These are phyloP conservation scores for Canariomyces notabilis DNA, from an alignment of 2,329 filamentous ascomycete genomes.

Conservation along the genomic window DNA sequence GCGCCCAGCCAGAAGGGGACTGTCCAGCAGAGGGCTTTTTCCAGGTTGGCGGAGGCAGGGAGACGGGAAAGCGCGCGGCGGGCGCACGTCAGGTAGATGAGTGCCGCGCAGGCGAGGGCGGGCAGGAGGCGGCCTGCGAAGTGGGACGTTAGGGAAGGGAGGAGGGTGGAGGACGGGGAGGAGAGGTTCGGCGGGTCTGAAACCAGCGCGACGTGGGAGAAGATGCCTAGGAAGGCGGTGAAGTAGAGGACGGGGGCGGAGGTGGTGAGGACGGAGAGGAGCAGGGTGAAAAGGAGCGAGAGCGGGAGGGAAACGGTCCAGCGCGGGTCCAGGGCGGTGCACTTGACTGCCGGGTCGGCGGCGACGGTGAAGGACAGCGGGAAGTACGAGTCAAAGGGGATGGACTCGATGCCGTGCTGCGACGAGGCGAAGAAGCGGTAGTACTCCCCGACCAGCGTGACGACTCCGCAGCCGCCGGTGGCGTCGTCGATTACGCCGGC, in stretches of 20 bases:
- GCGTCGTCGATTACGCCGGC: constrained; percentile 62
- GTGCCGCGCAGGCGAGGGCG: constrained; percentile 61
- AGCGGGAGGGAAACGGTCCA: constrained; percentile 63
- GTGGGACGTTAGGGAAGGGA: constrained; percentile 53
- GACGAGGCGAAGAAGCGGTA: constrained; percentile 37
- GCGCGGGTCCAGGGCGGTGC: constrained; percentile 32
- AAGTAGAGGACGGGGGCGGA: constrained; percentile 78
- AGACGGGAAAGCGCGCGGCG: constrained; percentile 52
- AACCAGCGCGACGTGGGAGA: constrained; percentile 83
- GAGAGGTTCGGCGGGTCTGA: constrained; percentile 75
- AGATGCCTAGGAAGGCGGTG: constrained; percentile 70
- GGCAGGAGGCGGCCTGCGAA: constrained; percentile 57
- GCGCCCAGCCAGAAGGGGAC: constrained; percentile 67
- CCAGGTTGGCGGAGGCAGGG: constrained; percentile 51
- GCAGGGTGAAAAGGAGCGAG: constrained; percentile 67
- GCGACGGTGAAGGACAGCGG: constrained; percentile 65
- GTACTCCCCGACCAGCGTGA: constrained; percentile 59
- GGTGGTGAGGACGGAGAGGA: constrained; percentile 74
- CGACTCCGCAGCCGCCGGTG: constrained; percentile 67
- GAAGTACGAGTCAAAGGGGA: constrained; percentile 64
- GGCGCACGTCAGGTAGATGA: constrained; percentile 61
- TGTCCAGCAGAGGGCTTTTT: constrained; percentile 67
- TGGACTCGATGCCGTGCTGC: constrained; percentile 54
- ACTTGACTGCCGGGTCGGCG: constrained; percentile 38
- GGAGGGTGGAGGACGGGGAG: constrained; percentile 52